These are phyloP conservation scores for Orbilia brochopaga DNA, from an alignment of 2,329 filamentous ascomycete species.

Conservation along the genomic window DNA sequence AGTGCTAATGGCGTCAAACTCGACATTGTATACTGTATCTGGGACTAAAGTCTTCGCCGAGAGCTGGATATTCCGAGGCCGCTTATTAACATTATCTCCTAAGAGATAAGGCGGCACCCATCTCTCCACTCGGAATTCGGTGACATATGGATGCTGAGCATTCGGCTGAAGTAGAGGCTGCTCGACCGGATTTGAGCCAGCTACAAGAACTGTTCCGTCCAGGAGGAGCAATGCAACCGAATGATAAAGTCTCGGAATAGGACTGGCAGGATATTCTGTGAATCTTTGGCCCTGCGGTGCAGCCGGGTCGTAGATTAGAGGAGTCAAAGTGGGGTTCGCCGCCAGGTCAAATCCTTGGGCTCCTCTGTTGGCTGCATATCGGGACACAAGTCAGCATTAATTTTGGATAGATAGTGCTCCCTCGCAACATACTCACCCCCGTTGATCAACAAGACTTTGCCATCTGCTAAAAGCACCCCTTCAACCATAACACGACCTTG, in stretches of 20 bases:
- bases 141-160: slow-evolving; percentile 62
- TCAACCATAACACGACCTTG: slow-evolving; percentile 68
- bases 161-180: slow-evolving; percentile 63
- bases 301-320: slow-evolving; percentile 66
- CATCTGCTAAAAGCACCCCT: slow-evolving; percentile 67
- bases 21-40: slow-evolving; percentile 61
- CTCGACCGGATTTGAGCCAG: slow-evolving; percentile 68
- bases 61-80: slow-evolving; percentile 62
- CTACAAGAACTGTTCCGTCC: slow-evolving; percentile 67
- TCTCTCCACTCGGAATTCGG: slow-evolving; percentile 68
- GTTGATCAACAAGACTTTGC: slow-evolving; percentile 67
- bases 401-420: background rate
- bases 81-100: slow-evolving; percentile 61
- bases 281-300: slow-evolving; percentile 63
- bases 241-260: slow-evolving; percentile 66
- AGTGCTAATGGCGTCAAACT: slow-evolving; percentile 60
- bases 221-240: slow-evolving; percentile 67
- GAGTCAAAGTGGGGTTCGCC: slow-evolving; percentile 63
- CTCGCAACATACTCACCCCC: slow-evolving; percentile 57
- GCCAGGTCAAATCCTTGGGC: slow-evolving; percentile 68
- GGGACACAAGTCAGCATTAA: slow-evolving; percentile 3
- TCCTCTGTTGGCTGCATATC: slow-evolving; percentile 60
- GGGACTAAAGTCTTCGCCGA: slow-evolving; percentile 60
- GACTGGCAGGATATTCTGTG: slow-evolving; percentile 59
- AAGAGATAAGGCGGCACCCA: slow-evolving; percentile 68